phyloP scores from a whole-genome alignment of 768 basidiomycete species.

The Russula vinacea region DNA sequence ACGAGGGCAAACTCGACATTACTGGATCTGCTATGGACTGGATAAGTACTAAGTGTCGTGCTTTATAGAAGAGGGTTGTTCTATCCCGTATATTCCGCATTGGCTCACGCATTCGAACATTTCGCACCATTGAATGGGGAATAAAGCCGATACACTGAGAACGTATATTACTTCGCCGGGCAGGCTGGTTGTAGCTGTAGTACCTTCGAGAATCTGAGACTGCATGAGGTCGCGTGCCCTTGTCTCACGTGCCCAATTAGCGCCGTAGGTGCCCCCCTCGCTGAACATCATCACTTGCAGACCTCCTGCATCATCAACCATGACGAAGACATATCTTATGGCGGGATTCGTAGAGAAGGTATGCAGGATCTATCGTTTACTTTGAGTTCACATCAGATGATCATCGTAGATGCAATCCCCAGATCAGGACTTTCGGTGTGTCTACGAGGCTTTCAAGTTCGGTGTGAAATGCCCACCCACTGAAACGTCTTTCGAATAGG shows the following conservation, averaged over 20 bases:
- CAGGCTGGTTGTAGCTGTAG: conserved; percentile 17
- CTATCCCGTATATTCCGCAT: conserved; percentile 27
- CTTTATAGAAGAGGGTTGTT: conserved; percentile 23
- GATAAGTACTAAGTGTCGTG: not conserved
- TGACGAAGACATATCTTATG: conserved; percentile 86
- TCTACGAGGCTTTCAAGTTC: conserved; percentile 29
- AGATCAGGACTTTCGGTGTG: conserved; percentile 86
- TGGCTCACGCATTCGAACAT: conserved; percentile 17
- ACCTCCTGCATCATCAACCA: conserved; percentile 33
- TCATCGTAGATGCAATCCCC: conserved; percentile 69
- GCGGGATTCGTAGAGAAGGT: conserved; percentile 81
- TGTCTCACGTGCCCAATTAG: not conserved
- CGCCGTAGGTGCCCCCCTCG: too few species aligned
- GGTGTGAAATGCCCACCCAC: conserved; percentile 26
- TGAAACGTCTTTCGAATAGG: conserved; percentile 42
- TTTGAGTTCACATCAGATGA: conserved; percentile 7
- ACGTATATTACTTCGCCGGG: conserved; percentile 30
- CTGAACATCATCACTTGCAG: too few species aligned
- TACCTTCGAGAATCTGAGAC: not conserved
- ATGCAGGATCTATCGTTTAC: conserved; percentile 30
- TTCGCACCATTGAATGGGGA: conserved; percentile 35
- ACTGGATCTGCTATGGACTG: not conserved
- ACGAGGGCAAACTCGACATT: conserved; percentile 27
- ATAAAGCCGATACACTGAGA: conserved; percentile 35
- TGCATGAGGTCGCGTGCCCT: too few species aligned